Base-by-base conservation (phyloP, 1,139 yeast genomes). In the Geotrichum reessii region DNA sequence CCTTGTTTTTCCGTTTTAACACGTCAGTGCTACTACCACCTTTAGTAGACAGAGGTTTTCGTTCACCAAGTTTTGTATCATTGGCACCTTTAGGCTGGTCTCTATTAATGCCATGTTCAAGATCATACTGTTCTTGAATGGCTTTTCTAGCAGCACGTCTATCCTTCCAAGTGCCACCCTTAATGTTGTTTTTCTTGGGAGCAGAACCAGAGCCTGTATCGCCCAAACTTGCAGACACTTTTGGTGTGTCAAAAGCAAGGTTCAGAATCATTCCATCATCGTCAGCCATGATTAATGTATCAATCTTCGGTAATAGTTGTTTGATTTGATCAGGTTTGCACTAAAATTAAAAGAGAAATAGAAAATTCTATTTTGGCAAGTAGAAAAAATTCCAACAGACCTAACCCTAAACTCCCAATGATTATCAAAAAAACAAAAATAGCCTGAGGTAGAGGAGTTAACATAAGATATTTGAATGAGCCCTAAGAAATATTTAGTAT, bases 191-290 rank as follows among this genome's bases (percentile, higher is more conserved):
- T 37, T 56, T 55, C 7, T 55, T 57, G 8, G 56, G 55, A 3
- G 59, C 52, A 7, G 50, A 12, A 9, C 31, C 47, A 6, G 58
- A 42, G 5, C 44, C 22, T 1, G 17, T 21, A 33, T n/a, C 42
- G 8, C 5, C 22, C n/a, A 37, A 14, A n/a, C 47, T 27, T 5
- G 37, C 50, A 5, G 58, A 51, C 14, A 56, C 56, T 12, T 55
- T 54, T 6, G 57, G 57, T 8, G 53, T 50, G 42, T 59, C 62
- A 57, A 59, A 59, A 22, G 59, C 55, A 44, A 59, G 42, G 50
- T 59, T 59, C 22, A 59, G 49, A 53, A 59, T 59, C 48, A 59
- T 51, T 7, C 62, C 62, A 55, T 59, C 60, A 50, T 57, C 55
- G 49, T 47, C 52, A 24, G 55, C 56, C 56, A 57, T 56, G 33